Evolutionary conservation across 1,284 basidiomycete genomes (phyloP).

Genomic region (Athelia sp.): DNA sequence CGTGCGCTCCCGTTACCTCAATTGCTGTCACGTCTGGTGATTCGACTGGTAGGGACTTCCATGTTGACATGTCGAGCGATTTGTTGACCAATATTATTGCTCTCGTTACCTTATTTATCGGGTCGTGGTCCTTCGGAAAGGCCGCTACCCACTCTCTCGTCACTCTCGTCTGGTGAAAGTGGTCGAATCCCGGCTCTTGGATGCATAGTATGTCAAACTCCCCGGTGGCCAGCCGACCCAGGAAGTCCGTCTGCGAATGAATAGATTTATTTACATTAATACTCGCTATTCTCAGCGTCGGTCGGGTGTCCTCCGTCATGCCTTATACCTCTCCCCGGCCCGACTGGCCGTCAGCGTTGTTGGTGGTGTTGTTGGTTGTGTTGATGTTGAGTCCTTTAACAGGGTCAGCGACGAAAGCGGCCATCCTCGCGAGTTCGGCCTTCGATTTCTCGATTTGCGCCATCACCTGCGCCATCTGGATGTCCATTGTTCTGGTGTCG

Average conservation of each 20-base stretch:
- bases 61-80: constrained; percentile 16
- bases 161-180: constrained; percentile 5
- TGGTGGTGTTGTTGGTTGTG: constrained; percentile 14
- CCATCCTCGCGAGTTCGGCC: too few species aligned
- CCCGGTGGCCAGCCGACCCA: background rate
- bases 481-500: background rate
- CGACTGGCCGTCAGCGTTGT: background rate
- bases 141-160: constrained; percentile 14
- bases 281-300: constrained; percentile 5
- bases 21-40: constrained; percentile 19
- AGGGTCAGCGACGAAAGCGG: too few species aligned
- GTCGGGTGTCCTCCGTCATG: background rate
- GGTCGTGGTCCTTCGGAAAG: constrained; percentile 14
- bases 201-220: constrained; percentile 21
- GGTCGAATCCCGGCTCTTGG: constrained; percentile 24
- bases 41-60: constrained; percentile 12
- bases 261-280: background rate
- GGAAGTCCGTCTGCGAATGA: background rate
- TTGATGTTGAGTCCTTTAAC: too few species aligned
- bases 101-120: constrained; percentile 10
- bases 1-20: constrained; percentile 4
- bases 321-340: too few species aligned
- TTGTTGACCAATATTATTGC: constrained; percentile 21
- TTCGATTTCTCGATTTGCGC: background rate
- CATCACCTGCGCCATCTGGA: too few species aligned